These are phyloP conservation scores for Pseudogymnoascus verrucosus DNA, from an alignment of 2,329 filamentous ascomycete genomes.

Conservation along the genomic window DNA sequence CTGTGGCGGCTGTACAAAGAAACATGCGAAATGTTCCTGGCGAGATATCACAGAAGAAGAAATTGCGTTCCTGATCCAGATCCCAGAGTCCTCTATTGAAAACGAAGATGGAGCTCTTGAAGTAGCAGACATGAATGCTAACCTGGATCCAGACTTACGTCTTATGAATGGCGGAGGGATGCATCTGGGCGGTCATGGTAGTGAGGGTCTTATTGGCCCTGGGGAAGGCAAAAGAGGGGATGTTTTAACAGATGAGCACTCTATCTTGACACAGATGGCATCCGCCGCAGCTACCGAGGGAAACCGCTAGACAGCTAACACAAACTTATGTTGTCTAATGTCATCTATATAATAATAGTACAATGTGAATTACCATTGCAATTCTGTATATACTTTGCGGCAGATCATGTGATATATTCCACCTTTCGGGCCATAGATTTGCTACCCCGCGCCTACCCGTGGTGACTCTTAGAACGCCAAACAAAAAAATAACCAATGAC, in stretches of 20 bases:
- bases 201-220: neutral
- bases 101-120: neutral
- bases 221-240: conserved; percentile 13
- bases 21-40: conserved; percentile 85
- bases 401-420: neutral
- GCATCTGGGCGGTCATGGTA: neutral
- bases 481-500: conserved; percentile 7
- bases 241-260: conserved; percentile 12
- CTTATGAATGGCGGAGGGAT: conserved; percentile 9
- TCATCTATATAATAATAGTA: conserved; percentile 1
- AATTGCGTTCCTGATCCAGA: conserved; percentile 15
- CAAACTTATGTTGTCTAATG: conserved; percentile 1
- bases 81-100: conserved; percentile 5
- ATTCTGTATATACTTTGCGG: neutral
- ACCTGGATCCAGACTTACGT: conserved; percentile 8
- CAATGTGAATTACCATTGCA: neutral
- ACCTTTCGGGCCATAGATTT: neutral
- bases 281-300: conserved; percentile 17
- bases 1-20: conserved; percentile 81
- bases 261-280: conserved; percentile 20
- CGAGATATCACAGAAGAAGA: conserved; percentile 72
- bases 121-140: conserved; percentile 8
- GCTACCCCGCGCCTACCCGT: neutral
- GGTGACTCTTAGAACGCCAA: neutral
- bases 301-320: conserved; percentile 7